Percentiles rank a stretch among this genome's conserved stretches.
Conservation (phyloP, 768 basidiomycete species). For the Amanita pseudoporphyria region DNA sequence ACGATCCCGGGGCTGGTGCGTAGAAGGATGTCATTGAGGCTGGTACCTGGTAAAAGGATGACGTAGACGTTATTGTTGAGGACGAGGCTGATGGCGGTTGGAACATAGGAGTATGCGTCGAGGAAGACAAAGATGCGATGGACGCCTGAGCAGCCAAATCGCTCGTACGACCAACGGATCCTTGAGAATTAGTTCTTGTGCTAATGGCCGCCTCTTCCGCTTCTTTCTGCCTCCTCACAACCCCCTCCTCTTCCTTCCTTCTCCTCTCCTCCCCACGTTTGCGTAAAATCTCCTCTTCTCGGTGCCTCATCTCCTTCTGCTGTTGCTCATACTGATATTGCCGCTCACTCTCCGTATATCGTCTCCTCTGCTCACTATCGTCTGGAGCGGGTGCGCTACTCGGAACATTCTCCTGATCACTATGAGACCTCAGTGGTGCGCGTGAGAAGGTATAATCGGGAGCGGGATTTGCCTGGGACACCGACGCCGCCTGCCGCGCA, state of each 20-base stretch:
- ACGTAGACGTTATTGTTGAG: conserved; percentile 4
- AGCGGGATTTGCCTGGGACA: conserved; percentile 5
- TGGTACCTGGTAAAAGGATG: conserved; percentile 7
- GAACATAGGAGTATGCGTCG: not conserved
- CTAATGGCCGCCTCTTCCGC: conserved; percentile 40
- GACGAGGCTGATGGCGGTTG: conserved; percentile 3
- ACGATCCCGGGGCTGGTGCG: conserved; percentile 10
- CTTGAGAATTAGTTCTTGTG: conserved; percentile 26
- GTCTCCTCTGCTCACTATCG: not conserved
- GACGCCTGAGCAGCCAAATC: conserved; percentile 7
- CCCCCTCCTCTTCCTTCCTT: conserved; percentile 43
- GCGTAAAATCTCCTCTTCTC: conserved; percentile 38
- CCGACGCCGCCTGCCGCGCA: conserved; percentile 14
- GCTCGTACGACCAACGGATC: conserved; percentile 6
- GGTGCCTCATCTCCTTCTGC: conserved; percentile 33
- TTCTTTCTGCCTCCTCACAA: conserved; percentile 49
- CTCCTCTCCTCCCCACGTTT: conserved; percentile 24
- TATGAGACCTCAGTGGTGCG: conserved; percentile 12
- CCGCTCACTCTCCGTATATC: conserved; percentile 5
- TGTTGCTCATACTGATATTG: conserved; percentile 18
- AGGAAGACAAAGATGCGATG: conserved; percentile 6
- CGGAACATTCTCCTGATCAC: not conserved
- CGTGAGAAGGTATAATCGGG: conserved; percentile 23
- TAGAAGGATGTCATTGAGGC: conserved; percentile 4
- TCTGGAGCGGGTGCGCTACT: not conserved